Evolutionary conservation across 306 rosid species (phyloP), one percentile per base, ranked within the genome.

Genomic region (Casuarina glauca): DNA sequence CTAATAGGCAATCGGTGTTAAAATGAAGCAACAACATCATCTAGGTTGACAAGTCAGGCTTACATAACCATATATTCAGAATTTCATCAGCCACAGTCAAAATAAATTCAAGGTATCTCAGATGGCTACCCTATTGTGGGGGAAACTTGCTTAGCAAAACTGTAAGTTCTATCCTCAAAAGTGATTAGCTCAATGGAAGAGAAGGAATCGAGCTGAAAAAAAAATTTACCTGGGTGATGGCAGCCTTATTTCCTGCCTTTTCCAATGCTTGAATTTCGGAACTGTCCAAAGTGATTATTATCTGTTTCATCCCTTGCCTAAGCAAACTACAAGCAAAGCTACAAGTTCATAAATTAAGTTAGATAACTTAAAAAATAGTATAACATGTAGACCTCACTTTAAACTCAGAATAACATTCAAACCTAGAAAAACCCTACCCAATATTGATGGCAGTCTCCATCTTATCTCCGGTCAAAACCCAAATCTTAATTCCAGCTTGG

Each of bases 401-500:
- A 77, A 64, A 76, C 66, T 42, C 16, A 76, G 74, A 12, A 76
- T 42, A 48, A 38, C 49, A 4, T 2, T 54, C 13, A 77, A 57
- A 73, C 67, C 49, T 44, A 81, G 48, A 66, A 75, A 66, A 75
- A 74, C 71, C 79, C 82, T 92, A 94, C 98, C 99, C 98, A 74
- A 96, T 87, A 83, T 96, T 96, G 81, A 93, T 88, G 74, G 99
- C 99, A 69, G 99, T 96, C 91, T 96, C 99, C 98, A 96, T 91
- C 84, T 96, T 96, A 79, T 96, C 99, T 76, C 99, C 99, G 12
- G 99, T 96, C 86, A 96, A 88, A 81, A 96, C 98, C 99, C 99
- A 96, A 57, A 96, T 96, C 88, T 96, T 96, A 69, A 96, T 96
- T 82, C 99, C 98, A 50, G 99, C 98, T 78, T 82, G 96, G 77